Evolutionary conservation across 1,139 yeast species (phyloP), one percentile per base, ranked within the genome.

Genomic region (Yamadazyma taylorii): DNA sequence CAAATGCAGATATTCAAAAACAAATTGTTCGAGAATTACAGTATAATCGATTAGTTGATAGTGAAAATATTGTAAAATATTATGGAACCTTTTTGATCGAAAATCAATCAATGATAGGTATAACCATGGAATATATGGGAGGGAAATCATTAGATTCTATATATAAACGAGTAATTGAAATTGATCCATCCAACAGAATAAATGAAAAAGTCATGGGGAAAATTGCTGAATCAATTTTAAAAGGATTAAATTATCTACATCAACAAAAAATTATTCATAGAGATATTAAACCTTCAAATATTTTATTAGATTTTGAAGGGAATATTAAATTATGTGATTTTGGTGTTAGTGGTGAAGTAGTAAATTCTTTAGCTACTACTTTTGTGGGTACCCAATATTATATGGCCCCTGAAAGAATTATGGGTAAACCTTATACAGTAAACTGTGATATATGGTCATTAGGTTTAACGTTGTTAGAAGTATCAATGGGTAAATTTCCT

Each of bases 291-390:
- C 97, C 97, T 1, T 95, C 89, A 45, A 92, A 92, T 58, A 88
- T 92, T 40, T 61, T 92, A 40, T 61, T 92, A 19, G 92, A 87
- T 53, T 60, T 64, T 2, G 52, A 66, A 8, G 98, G 98, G 3
- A 82, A 85, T 52, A 90, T 90, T 36, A 92, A 92, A 58, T 68
- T 92, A 33, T 92, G 98, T 64, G 98, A 92, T 65, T 92, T 92
- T 66, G 98, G 98, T n/a, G 98, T 92, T 24, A 84, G 95, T 52
- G 97, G 98, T 9, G 96, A 89, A 55, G 96, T 92, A 11, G 97
- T 90, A 17, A 85, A 90, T 58, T 88, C 97, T 0, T 67, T 92
- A 34, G 97, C 97, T 2, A 86, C 96, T 1, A 92, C 98, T 0
- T 92, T 90, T 56, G 94, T 96, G 0, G 98, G 98, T 0, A 92